phyloP scores from a whole-genome alignment of 331 rosid species.

The Saraca asoca region DNA sequence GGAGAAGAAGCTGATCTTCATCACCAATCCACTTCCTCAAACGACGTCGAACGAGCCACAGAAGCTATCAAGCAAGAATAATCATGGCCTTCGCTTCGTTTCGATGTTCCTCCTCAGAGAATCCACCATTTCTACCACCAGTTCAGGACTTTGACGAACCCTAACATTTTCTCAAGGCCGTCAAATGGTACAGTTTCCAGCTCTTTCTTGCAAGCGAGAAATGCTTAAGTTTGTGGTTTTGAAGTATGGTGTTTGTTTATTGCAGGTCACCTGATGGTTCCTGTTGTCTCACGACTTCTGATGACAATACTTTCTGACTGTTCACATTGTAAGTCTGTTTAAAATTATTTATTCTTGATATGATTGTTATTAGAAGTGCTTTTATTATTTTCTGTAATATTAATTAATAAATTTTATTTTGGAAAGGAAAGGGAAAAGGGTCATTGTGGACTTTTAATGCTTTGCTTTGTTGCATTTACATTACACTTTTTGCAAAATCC shows the following conservation, averaged over 20 bases:
- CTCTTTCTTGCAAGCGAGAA: background rate
- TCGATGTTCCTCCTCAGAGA: slow-evolving; percentile 61
- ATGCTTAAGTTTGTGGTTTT: background rate
- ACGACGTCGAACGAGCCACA: slow-evolving; percentile 23
- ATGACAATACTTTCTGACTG: slow-evolving; percentile 72
- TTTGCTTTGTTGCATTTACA: background rate
- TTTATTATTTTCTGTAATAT: too few relatives aligned
- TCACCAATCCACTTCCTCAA: slow-evolving; percentile 25
- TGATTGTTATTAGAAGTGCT: too few relatives aligned
- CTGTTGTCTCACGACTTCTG: slow-evolving; percentile 76
- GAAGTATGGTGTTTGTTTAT: background rate
- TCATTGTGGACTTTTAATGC: too few relatives aligned
- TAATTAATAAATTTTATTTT: too few relatives aligned
- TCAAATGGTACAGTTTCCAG: slow-evolving; percentile 63
- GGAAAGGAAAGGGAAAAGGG: too few relatives aligned
- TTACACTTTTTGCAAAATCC: too few relatives aligned
- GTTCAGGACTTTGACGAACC: slow-evolving; percentile 64
- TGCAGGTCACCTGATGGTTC: slow-evolving; percentile 94
- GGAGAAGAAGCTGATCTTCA: slow-evolving; percentile 44
- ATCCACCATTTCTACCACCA: slow-evolving; percentile 74
- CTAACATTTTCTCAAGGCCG: slow-evolving; percentile 84
- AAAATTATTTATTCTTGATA: background rate
- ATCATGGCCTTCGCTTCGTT: slow-evolving; percentile 59
- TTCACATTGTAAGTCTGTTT: slow-evolving; percentile 58
- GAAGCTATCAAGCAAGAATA: slow-evolving; percentile 41